Conservation (phyloP, 1,139 yeast species). For the Candida glucosophila region DNA sequence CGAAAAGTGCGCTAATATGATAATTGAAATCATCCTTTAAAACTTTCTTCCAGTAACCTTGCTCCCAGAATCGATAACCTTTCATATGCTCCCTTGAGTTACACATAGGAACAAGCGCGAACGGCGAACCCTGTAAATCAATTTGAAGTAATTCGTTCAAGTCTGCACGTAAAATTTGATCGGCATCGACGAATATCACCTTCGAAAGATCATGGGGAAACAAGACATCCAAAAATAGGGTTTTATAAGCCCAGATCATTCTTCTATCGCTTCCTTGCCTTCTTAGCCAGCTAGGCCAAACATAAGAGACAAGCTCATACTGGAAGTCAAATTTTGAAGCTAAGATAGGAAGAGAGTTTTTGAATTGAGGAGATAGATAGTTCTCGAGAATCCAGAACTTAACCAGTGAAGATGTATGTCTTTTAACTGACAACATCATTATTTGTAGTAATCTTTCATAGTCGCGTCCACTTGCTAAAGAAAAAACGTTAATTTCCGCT, state of each 20-base stretch:
- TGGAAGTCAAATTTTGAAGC: conserved; percentile 52
- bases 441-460: conserved; percentile 68
- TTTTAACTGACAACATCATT: conserved; percentile 72
- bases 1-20: conserved; percentile 80
- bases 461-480: conserved; percentile 72
- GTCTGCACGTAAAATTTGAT: conserved; percentile 69
- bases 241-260: conserved; percentile 82
- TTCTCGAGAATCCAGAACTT: conserved; percentile 88
- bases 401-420: conserved; percentile 51
- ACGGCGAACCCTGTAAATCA: conserved; percentile 71
- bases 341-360: conserved; percentile 48
- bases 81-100: conserved; percentile 75
- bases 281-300: conserved; percentile 90
- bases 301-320: conserved; percentile 68
- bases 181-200: conserved; percentile 82
- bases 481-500: conserved; percentile 66
- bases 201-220: conserved; percentile 73
- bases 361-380: conserved; percentile 64
- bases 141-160: conserved; percentile 55
- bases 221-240: conserved; percentile 74
- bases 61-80: conserved; percentile 87
- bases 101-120: conserved; percentile 85
- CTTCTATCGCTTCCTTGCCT: conserved; percentile 70
- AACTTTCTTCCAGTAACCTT: conserved; percentile 77
- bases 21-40: conserved; percentile 54